A percentile compares a stretch with the other conserved stretches of the same genome.
Evolutionary conservation across 1,139 yeast genomes (phyloP).

Genomic region (Pichia sp.): DNA sequence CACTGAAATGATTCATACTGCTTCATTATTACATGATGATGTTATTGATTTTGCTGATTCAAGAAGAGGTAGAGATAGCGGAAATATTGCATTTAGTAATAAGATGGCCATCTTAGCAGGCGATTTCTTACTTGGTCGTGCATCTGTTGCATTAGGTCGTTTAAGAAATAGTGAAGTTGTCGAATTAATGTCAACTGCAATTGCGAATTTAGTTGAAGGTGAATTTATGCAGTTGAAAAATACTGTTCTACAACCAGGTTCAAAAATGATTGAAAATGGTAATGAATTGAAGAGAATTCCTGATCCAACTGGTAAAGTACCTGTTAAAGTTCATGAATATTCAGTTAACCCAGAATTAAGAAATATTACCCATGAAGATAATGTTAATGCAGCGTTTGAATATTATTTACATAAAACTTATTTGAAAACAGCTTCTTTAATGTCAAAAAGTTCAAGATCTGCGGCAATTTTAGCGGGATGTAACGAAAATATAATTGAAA

Average conservation of each 20-base stretch:
- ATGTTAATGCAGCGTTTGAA: conserved; percentile 83
- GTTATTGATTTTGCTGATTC: conserved; percentile 91
- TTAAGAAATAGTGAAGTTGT: conserved; percentile 95
- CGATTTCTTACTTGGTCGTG: conserved; percentile 89
- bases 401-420: conserved; percentile 93
- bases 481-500: conserved; percentile 63
- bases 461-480: conserved; percentile 93
- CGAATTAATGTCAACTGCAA: conserved; percentile 88
- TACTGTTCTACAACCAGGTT: conserved; percentile 57
- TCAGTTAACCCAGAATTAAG: conserved; percentile 32
- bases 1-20: conserved; percentile 97
- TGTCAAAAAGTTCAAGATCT: conserved; percentile 92
- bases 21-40: conserved; percentile 93
- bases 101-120: conserved; percentile 98
- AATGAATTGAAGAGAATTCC: conserved; percentile 50
- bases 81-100: conserved; percentile 89
- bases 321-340: conserved; percentile 54
- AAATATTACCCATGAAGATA: conserved; percentile 55
- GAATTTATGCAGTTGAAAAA: conserved; percentile 97
- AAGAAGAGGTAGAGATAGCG: conserved; percentile 85
- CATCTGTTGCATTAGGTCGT: conserved; percentile 92
- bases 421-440: conserved; percentile 86
- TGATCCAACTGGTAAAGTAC: conserved; percentile 57
- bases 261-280: conserved; percentile 36
- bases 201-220: conserved; percentile 95